These are phyloP conservation scores for Boletellus dicymbophilus DNA, from an alignment of 1,284 basidiomycete species.

Conservation along the genomic window DNA sequence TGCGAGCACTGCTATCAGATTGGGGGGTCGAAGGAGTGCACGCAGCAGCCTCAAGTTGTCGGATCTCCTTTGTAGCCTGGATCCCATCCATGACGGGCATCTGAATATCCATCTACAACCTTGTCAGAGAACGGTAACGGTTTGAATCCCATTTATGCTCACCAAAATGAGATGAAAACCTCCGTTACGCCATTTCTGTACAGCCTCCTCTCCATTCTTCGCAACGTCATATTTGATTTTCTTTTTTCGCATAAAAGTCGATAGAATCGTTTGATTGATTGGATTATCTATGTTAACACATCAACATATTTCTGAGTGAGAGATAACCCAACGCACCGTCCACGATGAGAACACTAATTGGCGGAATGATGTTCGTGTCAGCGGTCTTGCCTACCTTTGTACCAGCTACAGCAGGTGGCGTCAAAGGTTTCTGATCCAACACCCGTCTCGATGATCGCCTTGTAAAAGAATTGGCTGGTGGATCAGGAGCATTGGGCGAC, in stretches of 20 bases:
- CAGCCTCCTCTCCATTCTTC: slow-evolving; percentile 94
- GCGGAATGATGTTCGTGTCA: slow-evolving; percentile 77
- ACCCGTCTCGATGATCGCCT: slow-evolving; percentile 30
- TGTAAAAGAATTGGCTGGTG: slow-evolving; percentile 24
- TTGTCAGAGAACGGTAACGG: slow-evolving; percentile 4
- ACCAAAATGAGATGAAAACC: slow-evolving; percentile 96
- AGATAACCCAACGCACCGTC: slow-evolving; percentile 65
- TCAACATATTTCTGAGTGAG: slow-evolving; percentile 13
- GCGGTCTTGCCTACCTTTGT: slow-evolving; percentile 28
- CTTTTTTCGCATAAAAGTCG: slow-evolving; percentile 95
- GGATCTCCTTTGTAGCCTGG: slow-evolving; percentile 95
- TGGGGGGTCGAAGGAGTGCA: slow-evolving; percentile 72
- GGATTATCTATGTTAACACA: slow-evolving; percentile 78
- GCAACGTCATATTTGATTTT: slow-evolving; percentile 96
- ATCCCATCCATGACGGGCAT: slow-evolving; percentile 99
- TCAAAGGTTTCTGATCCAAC: slow-evolving; percentile 31
- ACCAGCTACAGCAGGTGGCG: slow-evolving; percentile 18
- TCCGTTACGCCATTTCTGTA: slow-evolving; percentile 94
- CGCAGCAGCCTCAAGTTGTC: slow-evolving; percentile 81
- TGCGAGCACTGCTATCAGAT: slow-evolving; percentile 49
- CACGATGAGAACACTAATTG: slow-evolving; percentile 94
- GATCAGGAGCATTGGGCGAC: slow-evolving; percentile 31
- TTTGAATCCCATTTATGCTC: slow-evolving; percentile 26
- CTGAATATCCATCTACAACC: slow-evolving; percentile 95
- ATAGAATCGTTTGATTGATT: slow-evolving; percentile 97